Evolutionary conservation across 1,139 yeast species (phyloP), one percentile per base, ranked within the genome.

Genomic region (Diutina catenulata): DNA sequence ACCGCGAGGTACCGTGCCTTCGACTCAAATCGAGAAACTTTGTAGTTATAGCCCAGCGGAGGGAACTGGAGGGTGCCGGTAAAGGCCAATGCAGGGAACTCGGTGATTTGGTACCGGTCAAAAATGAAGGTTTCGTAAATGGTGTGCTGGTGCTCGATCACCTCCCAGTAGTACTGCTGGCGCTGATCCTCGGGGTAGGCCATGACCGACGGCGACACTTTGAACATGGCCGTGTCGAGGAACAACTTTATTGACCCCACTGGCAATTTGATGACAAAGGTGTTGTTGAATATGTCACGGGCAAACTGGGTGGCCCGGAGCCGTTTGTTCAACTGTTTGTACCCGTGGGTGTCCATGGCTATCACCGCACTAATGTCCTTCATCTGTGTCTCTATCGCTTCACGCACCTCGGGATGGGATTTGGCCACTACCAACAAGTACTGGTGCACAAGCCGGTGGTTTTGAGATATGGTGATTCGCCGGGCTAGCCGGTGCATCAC

Each of bases 241-340:
- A 21, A 31, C 10, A 31, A 13, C 22, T 31, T 31, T 9, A 31
- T 21, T 21, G 20, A 19, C 5, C 35, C 35, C 18, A 18, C 15
- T 6, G 35, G 35, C n/a, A 31, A 16, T 21, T 31, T 31, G 25
- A 21, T 8, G 6, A 31, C 35, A 31, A 31, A 31, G 7, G 35
- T 19, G 21, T 31, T 31, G n/a, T 21, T 8, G 7, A 31, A 6
- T 7, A 31, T 13, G 22, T 31, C 35, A 6, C 25, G 14, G 13
- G 20, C 24, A 13, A 9, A 21, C 14, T 13, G 18, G 10, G 21
- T 21, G 6, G 6, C 9, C 8, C 21, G 15, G 19, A 31, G 8
- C 35, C 9, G 19, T 7, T 13, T n/a, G 7, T 7, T 11, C 4
- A n/a, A 9, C 9, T 13, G 4, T 9, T 6, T 13, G 4, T 13